Evolutionary conservation across 371 early-diverging fungal species (phyloP), one percentile per base, ranked within the genome.

Genomic region (Saksenaea vasiformis): DNA sequence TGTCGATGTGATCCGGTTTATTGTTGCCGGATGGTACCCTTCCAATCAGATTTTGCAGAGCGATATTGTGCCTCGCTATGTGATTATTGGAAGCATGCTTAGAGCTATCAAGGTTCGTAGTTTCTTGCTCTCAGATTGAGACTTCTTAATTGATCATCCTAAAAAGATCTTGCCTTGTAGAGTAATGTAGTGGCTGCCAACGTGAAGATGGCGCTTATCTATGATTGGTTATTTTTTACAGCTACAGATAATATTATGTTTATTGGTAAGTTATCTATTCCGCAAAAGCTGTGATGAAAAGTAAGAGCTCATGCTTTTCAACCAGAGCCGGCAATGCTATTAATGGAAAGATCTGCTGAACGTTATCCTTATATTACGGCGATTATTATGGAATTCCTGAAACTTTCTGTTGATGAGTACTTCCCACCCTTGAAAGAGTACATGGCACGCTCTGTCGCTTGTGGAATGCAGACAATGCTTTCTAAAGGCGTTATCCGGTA

Each of bases 191-290:
- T 83, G 0, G 87, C 88, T 0, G 77, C 90, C 27, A 90, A 87
- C 62, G 85, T 86, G 28, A 91, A 90, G 62, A 73, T 90, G 13
- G 90, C 93, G 10, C 57, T 92, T 24, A 85, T 91, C 54, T 91
- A 79, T 51, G 93, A 93, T 68, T 93, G 92, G 91, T 70, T 93
- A n/a, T 91, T 89, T 61, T 93, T 85, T 65, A 83, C 86, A 8
- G 51, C 74, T 0, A 71, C 60, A 14, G 93, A 92, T 59, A 90
- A 81, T 61, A 88, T 93, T 60, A 93, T 93, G 93, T 86, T 85
- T 58, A 88, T 91, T 24, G 90, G 88, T 84, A 80, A 59, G 66
- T 54, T n/a, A n/a, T n/a, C n/a, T n/a, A n/a, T n/a, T n/a, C n/a
- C n/a, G n/a, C n/a, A n/a, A n/a, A n/a, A n/a, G n/a, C n/a, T n/a